Conservation (phyloP, 2,329 filamentous ascomycete genomes). For the Clarireedia monteithiana region DNA sequence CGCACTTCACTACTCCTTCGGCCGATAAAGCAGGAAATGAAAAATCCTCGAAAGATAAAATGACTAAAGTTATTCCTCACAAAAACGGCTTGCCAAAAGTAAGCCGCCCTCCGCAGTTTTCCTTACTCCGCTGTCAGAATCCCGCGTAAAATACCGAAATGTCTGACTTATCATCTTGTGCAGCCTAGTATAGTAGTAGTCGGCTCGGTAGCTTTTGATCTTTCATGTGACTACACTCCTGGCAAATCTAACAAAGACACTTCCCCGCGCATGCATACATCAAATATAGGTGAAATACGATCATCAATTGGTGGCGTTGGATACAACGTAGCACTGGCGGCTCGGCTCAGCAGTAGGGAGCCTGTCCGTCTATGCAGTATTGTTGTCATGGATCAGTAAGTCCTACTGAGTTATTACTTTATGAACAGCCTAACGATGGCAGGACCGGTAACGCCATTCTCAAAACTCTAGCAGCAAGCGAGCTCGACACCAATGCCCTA, state of each 20-base stretch:
- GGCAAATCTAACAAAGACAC: constrained; percentile 31
- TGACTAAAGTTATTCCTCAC: background rate
- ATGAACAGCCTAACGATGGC: constrained; percentile 1
- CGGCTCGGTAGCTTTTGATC: constrained; percentile 82
- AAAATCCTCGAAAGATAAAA: background rate
- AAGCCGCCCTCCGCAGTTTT: background rate
- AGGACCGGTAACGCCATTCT: constrained; percentile 69
- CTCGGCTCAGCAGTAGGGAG: constrained; percentile 59
- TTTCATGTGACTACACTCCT: constrained; percentile 68
- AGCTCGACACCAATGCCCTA: constrained; percentile 58
- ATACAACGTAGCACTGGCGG: constrained; percentile 82
- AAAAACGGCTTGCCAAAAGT: background rate
- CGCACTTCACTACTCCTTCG: too few relatives aligned
- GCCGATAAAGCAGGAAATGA: background rate
- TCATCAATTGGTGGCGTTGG: constrained; percentile 88
- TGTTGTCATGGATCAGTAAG: constrained; percentile 69
- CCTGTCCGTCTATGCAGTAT: constrained; percentile 67
- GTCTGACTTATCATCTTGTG: background rate
- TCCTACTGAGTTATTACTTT: too few relatives aligned
- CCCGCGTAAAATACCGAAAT: background rate
- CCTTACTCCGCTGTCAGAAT: background rate
- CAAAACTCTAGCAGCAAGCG: constrained; percentile 53
- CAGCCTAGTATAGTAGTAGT: constrained; percentile 64
- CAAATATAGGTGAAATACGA: constrained; percentile 73
- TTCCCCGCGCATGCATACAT: constrained; percentile 53